Evolutionary conservation across 805 yeast species (phyloP), one percentile per base, ranked within the genome.

Genomic region (Pichia californica): DNA sequence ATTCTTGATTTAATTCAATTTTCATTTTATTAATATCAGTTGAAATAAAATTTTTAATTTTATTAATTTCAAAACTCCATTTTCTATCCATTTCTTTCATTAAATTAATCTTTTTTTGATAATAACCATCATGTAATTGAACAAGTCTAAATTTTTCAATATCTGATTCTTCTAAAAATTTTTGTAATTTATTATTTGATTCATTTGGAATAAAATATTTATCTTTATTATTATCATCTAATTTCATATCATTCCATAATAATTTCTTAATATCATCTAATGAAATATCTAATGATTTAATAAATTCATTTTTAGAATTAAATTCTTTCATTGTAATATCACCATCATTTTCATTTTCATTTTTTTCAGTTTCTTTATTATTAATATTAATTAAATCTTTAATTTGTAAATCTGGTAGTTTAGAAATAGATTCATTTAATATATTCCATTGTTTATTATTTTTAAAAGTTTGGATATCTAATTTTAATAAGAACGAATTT

Each of bases 1-100:
- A 19, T 39, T 46, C 40, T 18, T 5, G 15, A 18, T 25, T 46
- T 43, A 26, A 31, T 2, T 43, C 48, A 4, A 31, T 25, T 18
- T 46, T 50, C n/a, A 62, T 20, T 11, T 36, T 37, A 15, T 28
- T 31, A 5, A 53, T 19, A 41, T 62, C 63, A 13, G 49, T 47
- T 11, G 44, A 48, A 6, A 59, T 28, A 37, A 61, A 62, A 16
- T 41, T 37, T 14, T 46, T 49, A 30, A 61, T 40, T 28, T 48
- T 48, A 9, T 36, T 41, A 38, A 63, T 43, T 31, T 59, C 53
- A n/a, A 44, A 40, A 25, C 47, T 46, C 66, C 65, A 63, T 44
- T 60, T 60, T 19, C 47, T 32, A 29, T 59, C 56, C 48, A 55
- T 31, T 13, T 44, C 47, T 20, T 51, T 51, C 33, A 63, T 26